Evolutionary conservation across 1,284 basidiomycete species (phyloP), one percentile per base, ranked within the genome.

Genomic region (Cerioporus squamosus): DNA sequence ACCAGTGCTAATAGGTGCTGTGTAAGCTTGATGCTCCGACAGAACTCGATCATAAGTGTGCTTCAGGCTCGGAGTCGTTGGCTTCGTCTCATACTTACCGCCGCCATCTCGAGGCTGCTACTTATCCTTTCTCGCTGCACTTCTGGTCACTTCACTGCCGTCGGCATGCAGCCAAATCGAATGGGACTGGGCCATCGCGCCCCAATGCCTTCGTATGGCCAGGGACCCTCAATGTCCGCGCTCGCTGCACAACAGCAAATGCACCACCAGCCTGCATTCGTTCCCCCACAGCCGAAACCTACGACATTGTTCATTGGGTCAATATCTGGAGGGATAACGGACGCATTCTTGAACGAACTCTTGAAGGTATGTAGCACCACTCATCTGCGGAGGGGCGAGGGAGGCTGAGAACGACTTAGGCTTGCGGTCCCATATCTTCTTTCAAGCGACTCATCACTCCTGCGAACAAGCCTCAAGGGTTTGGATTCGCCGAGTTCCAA

Each of bases 401-500:
- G 33, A 36, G 3, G 17, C 43, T 20, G 38, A 17, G 5, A 24
- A 33, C 55, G 10, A 43, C 52, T 17, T 59, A 95, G 93, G 87
- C 95, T 23, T 98, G 95, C 71, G 96, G 96, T 22, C 84, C 87
- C 2, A 79, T 97, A 52, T 87, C 87, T 59, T 92, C 91, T 4
- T 91, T 97, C 75, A 98, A 97, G 68, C 87, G 95, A 9, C 86
- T 96, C 14, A 91, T 92, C 44, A 94, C 92, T 0, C 91, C 93
- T 7, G 89, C 88, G 12, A 94, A 94, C 63, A 95, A 95, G 73
- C 94, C 94, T 3, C 94, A 96, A 76, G 94, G 94, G 2, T 98
- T 98, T 69, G 96, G 94, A 3, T 98, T 98, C 72, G 95, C 94
- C 39, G 91, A 94, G 70, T 97, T 86, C 69, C 91, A 95, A 70